Percentiles rank a stretch among this genome's conserved stretches.
phyloP scores from a whole-genome alignment of 1,284 basidiomycete species.

The Sporisorium iseilematis-ciliati region DNA sequence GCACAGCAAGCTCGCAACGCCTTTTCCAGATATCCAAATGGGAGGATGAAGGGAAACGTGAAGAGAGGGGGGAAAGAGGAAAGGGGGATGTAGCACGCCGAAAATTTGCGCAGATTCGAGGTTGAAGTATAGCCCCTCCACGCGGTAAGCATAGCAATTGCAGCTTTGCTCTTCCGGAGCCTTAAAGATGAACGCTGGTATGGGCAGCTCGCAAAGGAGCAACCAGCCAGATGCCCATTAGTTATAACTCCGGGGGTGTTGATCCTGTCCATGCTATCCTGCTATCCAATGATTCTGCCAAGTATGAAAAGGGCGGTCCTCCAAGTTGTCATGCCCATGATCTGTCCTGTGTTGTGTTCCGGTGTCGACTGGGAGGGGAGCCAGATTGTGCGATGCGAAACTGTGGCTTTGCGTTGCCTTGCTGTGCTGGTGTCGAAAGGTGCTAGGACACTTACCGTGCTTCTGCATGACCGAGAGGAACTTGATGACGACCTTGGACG shows the following conservation, averaged over 20 bases:
- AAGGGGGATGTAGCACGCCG: constrained; percentile 48
- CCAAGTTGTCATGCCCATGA: not conserved
- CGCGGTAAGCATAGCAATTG: constrained; percentile 57
- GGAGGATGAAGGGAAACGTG: constrained; percentile 2
- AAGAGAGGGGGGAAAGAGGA: not conserved
- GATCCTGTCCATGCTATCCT: not conserved
- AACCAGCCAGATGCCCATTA: constrained; percentile 63
- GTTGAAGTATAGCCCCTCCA: constrained; percentile 23
- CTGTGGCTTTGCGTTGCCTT: constrained; percentile 2
- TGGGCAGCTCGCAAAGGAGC: constrained; percentile 14
- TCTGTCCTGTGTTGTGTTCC: not conserved
- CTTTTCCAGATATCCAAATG: not conserved
- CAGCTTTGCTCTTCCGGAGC: constrained; percentile 65
- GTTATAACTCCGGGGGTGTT: constrained; percentile 66
- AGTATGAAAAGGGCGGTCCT: not conserved
- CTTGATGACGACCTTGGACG: constrained; percentile 70
- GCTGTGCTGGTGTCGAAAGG: not conserved
- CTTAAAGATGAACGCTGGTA: constrained; percentile 68
- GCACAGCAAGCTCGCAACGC: constrained; percentile 7
- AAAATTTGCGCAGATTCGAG: constrained; percentile 54
- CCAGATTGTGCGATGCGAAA: not conserved
- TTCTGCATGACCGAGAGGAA: constrained; percentile 70
- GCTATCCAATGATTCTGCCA: not conserved
- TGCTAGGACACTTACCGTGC: constrained; percentile 65
- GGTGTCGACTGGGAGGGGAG: not conserved